A percentile compares a stretch with the other conserved stretches of the same genome.
These are phyloP conservation scores for Sherardia arvensis DNA, from an alignment of 257 asterid species.

Conservation along the genomic window DNA sequence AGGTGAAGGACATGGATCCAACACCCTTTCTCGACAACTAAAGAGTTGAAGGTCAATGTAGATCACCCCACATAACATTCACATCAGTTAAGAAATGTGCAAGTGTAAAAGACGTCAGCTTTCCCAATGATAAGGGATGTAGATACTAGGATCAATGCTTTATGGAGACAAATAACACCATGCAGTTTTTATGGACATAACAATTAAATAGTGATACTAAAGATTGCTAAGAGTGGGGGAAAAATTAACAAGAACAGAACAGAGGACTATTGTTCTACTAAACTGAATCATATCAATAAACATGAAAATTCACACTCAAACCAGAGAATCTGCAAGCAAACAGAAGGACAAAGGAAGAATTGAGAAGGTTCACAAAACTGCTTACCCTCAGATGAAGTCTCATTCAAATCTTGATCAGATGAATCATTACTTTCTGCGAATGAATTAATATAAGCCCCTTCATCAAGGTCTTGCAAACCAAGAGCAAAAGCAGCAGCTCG, in stretches of 20 bases:
- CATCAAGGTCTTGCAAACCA: slow-evolving; percentile 92
- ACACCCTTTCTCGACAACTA: background rate
- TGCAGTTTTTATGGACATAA: background rate
- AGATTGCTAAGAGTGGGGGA: background rate
- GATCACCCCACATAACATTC: background rate
- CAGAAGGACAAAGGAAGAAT: slow-evolving; percentile 4
- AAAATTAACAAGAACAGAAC: background rate
- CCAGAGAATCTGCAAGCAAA: slow-evolving; percentile 1
- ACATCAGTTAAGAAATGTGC: background rate
- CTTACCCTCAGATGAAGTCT: slow-evolving; percentile 81
- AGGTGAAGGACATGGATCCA: background rate
- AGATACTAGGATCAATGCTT: background rate
- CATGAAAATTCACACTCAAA: background rate
- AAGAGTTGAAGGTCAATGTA: background rate
- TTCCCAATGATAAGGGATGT: background rate
- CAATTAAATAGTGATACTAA: background rate
- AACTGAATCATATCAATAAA: background rate
- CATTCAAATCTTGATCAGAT: slow-evolving; percentile 66
- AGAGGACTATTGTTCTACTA: background rate
- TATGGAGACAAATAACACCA: background rate
- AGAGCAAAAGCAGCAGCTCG: slow-evolving; percentile 97
- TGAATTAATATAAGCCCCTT: slow-evolving; percentile 69
- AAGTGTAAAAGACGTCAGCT: background rate
- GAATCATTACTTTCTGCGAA: slow-evolving; percentile 59
- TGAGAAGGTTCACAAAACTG: slow-evolving; percentile 13